Evolutionary conservation across 2,329 filamentous ascomycete genomes (phyloP).

Genomic region (Helicocarpus griseus): DNA sequence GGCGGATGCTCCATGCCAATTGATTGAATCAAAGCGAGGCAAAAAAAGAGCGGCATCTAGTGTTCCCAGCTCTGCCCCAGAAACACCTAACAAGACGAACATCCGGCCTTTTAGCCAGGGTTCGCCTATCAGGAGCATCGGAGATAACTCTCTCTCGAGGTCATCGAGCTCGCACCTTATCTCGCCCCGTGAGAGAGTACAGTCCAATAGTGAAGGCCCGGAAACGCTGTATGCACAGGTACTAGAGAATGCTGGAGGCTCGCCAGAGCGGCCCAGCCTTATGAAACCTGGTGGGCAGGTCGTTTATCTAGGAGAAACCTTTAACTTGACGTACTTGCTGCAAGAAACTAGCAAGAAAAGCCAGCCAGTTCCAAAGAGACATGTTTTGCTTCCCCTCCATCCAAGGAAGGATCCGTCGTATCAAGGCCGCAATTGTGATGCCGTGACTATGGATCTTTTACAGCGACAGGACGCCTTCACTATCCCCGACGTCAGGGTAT

Average conservation of each 20-base stretch:
- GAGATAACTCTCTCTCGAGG: background rate
- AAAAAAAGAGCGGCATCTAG: background rate
- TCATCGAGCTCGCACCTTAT: background rate
- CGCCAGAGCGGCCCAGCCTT: constrained; percentile 1
- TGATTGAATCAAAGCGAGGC: constrained; percentile 2
- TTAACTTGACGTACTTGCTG: constrained; percentile 1
- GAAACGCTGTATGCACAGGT: constrained; percentile 4
- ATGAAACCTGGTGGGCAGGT: constrained; percentile 3
- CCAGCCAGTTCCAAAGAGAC: background rate
- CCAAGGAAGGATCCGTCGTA: background rate
- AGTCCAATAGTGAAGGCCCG: background rate
- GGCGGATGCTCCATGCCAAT: background rate
- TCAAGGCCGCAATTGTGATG: constrained; percentile 1
- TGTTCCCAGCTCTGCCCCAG: background rate
- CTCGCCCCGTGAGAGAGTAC: background rate
- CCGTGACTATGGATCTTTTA: background rate
- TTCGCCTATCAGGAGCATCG: background rate
- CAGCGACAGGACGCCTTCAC: constrained; percentile 3
- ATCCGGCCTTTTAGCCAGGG: background rate
- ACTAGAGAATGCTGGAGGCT: background rate
- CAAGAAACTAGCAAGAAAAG: background rate
- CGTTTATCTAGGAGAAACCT: constrained; percentile 1
- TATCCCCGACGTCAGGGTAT: background rate
- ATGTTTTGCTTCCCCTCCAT: constrained; percentile 1
- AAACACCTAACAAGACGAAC: background rate